Percentiles rank a stretch among this genome's conserved stretches.
Conservation (phyloP, 2,329 filamentous ascomycete species). For the Pyricularia sp. region DNA sequence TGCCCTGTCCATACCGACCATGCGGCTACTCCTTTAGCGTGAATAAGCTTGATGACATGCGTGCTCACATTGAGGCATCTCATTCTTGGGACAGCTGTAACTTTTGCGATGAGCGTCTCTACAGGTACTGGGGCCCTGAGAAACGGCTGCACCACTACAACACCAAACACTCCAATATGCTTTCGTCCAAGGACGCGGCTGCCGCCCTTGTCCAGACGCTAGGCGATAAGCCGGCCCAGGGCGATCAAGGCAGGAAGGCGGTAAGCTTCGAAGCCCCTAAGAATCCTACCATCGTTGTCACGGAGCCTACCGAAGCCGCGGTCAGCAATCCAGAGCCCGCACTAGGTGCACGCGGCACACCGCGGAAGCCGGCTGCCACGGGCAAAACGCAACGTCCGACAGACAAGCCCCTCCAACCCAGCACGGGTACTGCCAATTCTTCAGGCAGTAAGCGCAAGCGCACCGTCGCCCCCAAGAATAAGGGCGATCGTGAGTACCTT, state of each 20-base stretch:
- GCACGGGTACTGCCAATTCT: too few species aligned
- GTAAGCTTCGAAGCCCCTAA: neutral
- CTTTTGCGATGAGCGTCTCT: conserved; percentile 4
- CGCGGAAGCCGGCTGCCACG: neutral
- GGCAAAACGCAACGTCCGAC: too few species aligned
- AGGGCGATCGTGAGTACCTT: neutral
- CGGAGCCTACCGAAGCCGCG: neutral
- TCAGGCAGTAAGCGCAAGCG: neutral
- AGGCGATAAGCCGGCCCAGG: neutral
- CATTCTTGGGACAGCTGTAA: conserved; percentile 1
- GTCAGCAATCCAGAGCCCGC: neutral
- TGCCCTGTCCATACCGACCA: neutral
- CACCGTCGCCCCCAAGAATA: neutral
- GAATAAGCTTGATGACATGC: neutral
- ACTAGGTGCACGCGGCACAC: neutral
- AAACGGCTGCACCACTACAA: conserved; percentile 1
- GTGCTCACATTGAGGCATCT: neutral
- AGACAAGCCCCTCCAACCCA: neutral
- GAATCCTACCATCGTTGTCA: neutral
- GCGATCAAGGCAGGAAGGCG: neutral
- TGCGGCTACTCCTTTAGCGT: neutral
- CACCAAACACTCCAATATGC: neutral
- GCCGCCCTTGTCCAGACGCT: neutral
- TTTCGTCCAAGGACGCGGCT: neutral
- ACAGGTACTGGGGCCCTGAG: conserved; percentile 1